A percentile compares a stretch with the other conserved stretches of the same genome.
These are phyloP conservation scores for Striga asiatica DNA, from an alignment of 257 asterid species.

Conservation along the genomic window DNA sequence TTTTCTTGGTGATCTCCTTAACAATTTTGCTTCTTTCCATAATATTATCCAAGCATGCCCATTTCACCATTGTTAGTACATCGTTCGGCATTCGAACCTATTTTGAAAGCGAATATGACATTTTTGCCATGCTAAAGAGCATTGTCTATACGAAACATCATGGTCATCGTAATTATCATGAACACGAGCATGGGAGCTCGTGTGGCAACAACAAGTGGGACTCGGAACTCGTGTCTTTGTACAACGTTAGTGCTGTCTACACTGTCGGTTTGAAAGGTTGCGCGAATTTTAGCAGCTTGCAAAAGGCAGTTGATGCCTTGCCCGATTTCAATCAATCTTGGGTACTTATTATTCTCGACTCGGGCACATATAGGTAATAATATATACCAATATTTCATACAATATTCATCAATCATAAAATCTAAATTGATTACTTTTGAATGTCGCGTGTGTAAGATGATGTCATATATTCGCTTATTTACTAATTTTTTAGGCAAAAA, in stretches of 20 bases:
- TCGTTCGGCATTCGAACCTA: not conserved
- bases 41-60: constrained; percentile 20
- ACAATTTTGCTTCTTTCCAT: constrained; percentile 35
- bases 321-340: constrained; percentile 40
- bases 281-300: constrained; percentile 62
- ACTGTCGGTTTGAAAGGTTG: constrained; percentile 61
- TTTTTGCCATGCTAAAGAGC: constrained; percentile 12
- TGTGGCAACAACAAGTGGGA: constrained; percentile 38
- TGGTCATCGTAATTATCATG: constrained; percentile 17
- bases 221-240: constrained; percentile 33
- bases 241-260: constrained; percentile 34
- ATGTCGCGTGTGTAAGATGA: no score
- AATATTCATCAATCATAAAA: no score
- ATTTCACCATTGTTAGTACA: not conserved
- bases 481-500: no score
- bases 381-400: no score
- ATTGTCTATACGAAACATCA: constrained; percentile 11
- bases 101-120: constrained; percentile 22
- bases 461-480: no score
- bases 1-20: constrained; percentile 44
- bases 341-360: constrained; percentile 45
- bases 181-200: constrained; percentile 3
- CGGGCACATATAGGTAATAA: constrained; percentile 68
- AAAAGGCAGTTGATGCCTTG: constrained; percentile 59
- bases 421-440: not conserved